phyloP scores from a whole-genome alignment of 345 rosid species.

The Brassica carinata region DNA sequence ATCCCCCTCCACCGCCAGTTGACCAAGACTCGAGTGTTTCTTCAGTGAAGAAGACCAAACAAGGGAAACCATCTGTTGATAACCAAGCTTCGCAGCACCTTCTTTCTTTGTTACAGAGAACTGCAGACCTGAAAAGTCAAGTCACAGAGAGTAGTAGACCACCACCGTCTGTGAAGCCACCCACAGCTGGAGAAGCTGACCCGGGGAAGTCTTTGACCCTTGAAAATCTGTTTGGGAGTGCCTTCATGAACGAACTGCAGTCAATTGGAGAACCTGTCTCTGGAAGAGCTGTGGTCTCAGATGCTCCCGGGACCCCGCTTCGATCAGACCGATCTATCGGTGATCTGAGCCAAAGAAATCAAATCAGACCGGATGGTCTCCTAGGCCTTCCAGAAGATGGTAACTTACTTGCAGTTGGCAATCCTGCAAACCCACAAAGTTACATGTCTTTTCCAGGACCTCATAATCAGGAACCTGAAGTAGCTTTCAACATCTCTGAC shows the following conservation, averaged over 20 bases:
- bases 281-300: constrained; percentile 45
- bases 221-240: constrained; percentile 90
- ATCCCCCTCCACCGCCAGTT: constrained; percentile 45
- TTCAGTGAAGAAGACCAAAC: constrained; percentile 45
- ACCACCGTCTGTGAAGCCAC: constrained; percentile 26
- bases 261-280: constrained; percentile 66
- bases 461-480: constrained; percentile 56
- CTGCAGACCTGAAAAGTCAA: constrained; percentile 43
- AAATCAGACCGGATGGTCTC: constrained; percentile 52
- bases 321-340: constrained; percentile 42
- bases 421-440: constrained; percentile 43
- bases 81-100: constrained; percentile 82
- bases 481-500: constrained; percentile 52
- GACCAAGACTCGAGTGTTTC: constrained; percentile 41
- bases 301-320: constrained; percentile 45
- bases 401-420: constrained; percentile 47
- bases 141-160: constrained; percentile 41
- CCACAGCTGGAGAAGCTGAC: constrained; percentile 46
- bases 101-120: constrained; percentile 79
- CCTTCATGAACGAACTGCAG: constrained; percentile 93
- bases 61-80: constrained; percentile 50
- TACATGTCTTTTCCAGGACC: constrained; percentile 43
- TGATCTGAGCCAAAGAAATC: constrained; percentile 43
- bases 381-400: constrained; percentile 48
- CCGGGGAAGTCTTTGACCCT: constrained; percentile 73